Conservation (phyloP, 805 yeast species). For the Metschnikowia kofuensis region DNA sequence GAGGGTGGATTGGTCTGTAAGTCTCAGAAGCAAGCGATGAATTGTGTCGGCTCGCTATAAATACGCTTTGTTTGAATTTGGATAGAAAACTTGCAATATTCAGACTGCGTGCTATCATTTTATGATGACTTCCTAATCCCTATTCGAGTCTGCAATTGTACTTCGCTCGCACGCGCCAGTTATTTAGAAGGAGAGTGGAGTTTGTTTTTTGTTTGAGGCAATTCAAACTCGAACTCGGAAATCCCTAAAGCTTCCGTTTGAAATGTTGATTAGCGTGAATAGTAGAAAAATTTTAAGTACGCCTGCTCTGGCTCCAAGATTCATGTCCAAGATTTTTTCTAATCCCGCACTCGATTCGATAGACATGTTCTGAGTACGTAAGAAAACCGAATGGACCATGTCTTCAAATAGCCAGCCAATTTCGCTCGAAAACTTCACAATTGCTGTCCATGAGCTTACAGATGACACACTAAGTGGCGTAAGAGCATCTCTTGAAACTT, state of each 20-base stretch:
- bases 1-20: constrained; percentile 34
- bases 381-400: constrained; percentile 12
- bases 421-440: constrained; percentile 41
- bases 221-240: too few relatives aligned
- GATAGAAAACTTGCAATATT: not conserved
- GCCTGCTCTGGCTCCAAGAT: too few relatives aligned
- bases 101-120: not conserved
- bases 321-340: too few relatives aligned
- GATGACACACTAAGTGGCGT: constrained; percentile 32
- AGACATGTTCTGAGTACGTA: too few relatives aligned
- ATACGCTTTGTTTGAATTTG: not conserved
- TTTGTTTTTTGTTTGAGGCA: too few relatives aligned
- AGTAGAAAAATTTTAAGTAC: too few relatives aligned
- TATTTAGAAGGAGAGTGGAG: too few relatives aligned
- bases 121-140: not conserved
- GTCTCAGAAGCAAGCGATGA: not conserved
- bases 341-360: too few relatives aligned
- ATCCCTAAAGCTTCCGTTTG: too few relatives aligned
- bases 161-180: too few relatives aligned
- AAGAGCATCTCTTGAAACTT: constrained; percentile 21
- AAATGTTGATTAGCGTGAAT: too few relatives aligned
- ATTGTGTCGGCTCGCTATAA: constrained; percentile 7
- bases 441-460: constrained; percentile 52
- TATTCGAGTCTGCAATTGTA: too few relatives aligned
- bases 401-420: constrained; percentile 25